phyloP scores from a whole-genome alignment of 331 rosid genomes.

The Pyrus hybrid region DNA sequence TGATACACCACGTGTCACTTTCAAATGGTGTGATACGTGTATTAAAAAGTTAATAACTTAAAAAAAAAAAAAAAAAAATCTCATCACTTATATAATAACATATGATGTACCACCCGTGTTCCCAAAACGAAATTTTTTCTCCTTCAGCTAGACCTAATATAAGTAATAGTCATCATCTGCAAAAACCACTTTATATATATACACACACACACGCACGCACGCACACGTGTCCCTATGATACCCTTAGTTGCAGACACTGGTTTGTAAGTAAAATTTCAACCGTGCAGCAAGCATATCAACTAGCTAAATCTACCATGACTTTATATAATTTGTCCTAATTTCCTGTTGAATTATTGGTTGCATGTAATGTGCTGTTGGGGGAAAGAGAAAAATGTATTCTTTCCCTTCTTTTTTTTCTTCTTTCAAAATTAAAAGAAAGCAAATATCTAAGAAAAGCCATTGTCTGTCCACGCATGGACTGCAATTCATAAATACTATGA shows the following conservation, averaged over 20 bases:
- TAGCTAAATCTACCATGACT: constrained; percentile 1
- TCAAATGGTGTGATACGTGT: no score
- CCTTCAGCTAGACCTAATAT: background rate
- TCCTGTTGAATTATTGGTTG: background rate
- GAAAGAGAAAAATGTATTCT: background rate
- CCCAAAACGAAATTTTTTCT: fast-evolving
- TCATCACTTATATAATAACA: no score
- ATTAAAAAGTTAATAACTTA: no score
- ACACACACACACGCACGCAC: no score
- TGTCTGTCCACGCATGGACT: constrained; percentile 27
- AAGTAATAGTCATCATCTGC: background rate
- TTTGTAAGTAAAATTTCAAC: background rate
- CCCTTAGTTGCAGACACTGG: background rate
- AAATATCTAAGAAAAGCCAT: constrained; percentile 40
- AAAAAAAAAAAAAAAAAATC: no score
- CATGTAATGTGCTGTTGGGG: background rate
- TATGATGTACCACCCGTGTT: no score
- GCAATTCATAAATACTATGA: constrained; percentile 26
- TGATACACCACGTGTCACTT: no score
- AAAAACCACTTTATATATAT: no score
- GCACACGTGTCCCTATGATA: background rate
- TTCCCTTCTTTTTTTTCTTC: background rate
- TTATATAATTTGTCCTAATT: background rate
- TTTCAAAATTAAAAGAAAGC: constrained; percentile 4
- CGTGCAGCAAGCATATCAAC: background rate